phyloP scores from a whole-genome alignment of 371 early-diverging fungal genomes.

The Apophysomyces variabilis region DNA sequence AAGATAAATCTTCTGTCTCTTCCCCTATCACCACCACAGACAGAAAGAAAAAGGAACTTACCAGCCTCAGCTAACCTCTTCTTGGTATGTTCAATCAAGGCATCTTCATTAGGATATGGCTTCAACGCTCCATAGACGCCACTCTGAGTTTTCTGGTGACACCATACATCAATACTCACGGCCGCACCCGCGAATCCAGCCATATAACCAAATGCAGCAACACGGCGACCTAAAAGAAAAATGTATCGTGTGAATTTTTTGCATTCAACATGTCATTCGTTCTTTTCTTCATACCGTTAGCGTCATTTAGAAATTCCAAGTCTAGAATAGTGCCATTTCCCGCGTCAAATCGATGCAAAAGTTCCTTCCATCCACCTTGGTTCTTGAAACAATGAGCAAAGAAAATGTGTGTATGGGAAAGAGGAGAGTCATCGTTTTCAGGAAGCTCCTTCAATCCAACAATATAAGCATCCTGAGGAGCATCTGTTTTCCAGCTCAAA shows the following conservation, averaged over 20 bases:
- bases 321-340: slow-evolving; percentile 93
- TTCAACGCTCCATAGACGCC: slow-evolving; percentile 71
- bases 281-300: slow-evolving; percentile 49
- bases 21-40: neutral
- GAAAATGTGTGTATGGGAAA: slow-evolving; percentile 96
- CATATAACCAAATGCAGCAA: slow-evolving; percentile 97
- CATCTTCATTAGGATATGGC: slow-evolving; percentile 86
- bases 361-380: slow-evolving; percentile 93
- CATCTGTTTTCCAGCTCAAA: slow-evolving; percentile 84
- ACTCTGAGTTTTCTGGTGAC: slow-evolving; percentile 66
- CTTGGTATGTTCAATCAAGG: slow-evolving; percentile 75
- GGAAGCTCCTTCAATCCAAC: slow-evolving; percentile 97
- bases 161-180: slow-evolving; percentile 92
- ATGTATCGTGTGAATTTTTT: neutral
- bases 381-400: slow-evolving; percentile 98
- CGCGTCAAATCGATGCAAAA: slow-evolving; percentile 80
- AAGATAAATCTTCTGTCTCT: neutral
- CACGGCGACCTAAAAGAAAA: slow-evolving; percentile 73
- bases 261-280: neutral
- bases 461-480: slow-evolving; percentile 88
- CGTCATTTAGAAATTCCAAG: slow-evolving; percentile 92
- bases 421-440: slow-evolving; percentile 88
- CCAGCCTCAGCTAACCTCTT: slow-evolving; percentile 72
- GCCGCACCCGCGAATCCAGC: slow-evolving; percentile 97
- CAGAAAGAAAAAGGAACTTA: slow-evolving; percentile 30